These are phyloP conservation scores for Monosporascus sp. DNA, from an alignment of 2,329 filamentous ascomycete genomes.

Conservation along the genomic window DNA sequence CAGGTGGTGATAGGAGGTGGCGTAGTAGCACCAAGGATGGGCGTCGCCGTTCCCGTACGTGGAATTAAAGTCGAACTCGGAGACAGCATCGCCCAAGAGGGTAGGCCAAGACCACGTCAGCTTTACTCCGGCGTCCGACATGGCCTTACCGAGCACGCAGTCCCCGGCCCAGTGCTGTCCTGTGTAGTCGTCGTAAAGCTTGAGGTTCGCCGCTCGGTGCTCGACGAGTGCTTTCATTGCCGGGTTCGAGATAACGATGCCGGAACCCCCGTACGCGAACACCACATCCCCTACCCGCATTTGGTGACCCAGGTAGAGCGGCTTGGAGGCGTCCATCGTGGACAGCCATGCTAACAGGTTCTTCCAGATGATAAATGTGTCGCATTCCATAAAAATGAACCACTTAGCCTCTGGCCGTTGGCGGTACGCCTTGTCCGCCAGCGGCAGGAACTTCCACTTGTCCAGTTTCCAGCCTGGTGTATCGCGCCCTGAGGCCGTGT, in stretches of 20 bases:
- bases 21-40: constrained; percentile 45
- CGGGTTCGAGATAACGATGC: constrained; percentile 45
- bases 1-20: constrained; percentile 45
- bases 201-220: constrained; percentile 35
- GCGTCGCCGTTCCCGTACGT: constrained; percentile 31
- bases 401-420: constrained; percentile 44
- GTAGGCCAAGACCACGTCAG: constrained; percentile 44
- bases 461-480: constrained; percentile 47
- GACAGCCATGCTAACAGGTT: constrained; percentile 49
- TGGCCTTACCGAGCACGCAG: constrained; percentile 42
- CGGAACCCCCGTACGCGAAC: constrained; percentile 49
- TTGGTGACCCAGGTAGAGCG: constrained; percentile 49
- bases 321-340: constrained; percentile 41
- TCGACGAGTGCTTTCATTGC: constrained; percentile 40
- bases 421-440: constrained; percentile 43
- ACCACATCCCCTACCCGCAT: constrained; percentile 44
- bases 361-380: constrained; percentile 52
- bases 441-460: constrained; percentile 55
- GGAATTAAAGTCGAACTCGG: constrained; percentile 37
- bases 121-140: constrained; percentile 39
- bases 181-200: constrained; percentile 40
- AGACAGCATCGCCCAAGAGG: constrained; percentile 33
- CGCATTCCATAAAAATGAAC: constrained; percentile 56
- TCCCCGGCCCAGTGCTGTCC: constrained; percentile 44
- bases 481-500: constrained; percentile 30